Evolutionary conservation across 1,284 basidiomycete species (phyloP), one percentile per base, ranked within the genome.

Genomic region (Rhodotorula sp.): DNA sequence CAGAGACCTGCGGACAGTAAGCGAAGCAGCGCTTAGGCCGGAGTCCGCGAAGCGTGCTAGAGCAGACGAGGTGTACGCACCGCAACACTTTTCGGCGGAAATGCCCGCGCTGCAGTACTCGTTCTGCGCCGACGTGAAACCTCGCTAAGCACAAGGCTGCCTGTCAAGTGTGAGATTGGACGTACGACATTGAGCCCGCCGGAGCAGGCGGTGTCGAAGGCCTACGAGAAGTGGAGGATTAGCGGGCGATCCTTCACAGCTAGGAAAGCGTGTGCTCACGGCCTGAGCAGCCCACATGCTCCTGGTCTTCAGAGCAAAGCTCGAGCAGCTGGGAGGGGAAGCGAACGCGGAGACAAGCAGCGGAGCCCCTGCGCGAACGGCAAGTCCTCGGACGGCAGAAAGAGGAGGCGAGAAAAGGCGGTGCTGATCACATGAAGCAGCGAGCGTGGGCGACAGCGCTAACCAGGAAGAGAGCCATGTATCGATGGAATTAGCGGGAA

Each of bases 181-280:
- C 46, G 19, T 17, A 65, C 64, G 10, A 66, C 34, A 10, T 22
- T 54, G 12, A 59, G 37, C 3, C 64, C 64, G n/a, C 48, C 56
- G 1, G 57, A 32, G n/a, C 64, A 66, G 13, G n/a, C 27, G 2
- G 58, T 37, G 37, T 50, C 50, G 57, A 66, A 66, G 15, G 57
- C 56, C 64, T 65, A 36, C 46, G 46, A 9, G 9, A 15, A 27
- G 21, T n/a, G n/a, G n/a, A 12, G 2, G 36, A 50, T 62, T n/a
- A 62, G 61, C 34, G 36, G 15, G 17, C 7, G 15, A 1, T 5
- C 10, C 29, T 34, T 29, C 9, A 6, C 7, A 7, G 25, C 12
- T 1, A 25, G 48, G 12, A 4, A 13, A 50, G 12, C 22, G 1
- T 0, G 13, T 2, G 8, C 59, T 48, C 44, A 50, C 59, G 21